These are phyloP conservation scores for Cairneyella variabilis DNA, from an alignment of 495 filamentous ascomycete genomes.

Conservation along the genomic window DNA sequence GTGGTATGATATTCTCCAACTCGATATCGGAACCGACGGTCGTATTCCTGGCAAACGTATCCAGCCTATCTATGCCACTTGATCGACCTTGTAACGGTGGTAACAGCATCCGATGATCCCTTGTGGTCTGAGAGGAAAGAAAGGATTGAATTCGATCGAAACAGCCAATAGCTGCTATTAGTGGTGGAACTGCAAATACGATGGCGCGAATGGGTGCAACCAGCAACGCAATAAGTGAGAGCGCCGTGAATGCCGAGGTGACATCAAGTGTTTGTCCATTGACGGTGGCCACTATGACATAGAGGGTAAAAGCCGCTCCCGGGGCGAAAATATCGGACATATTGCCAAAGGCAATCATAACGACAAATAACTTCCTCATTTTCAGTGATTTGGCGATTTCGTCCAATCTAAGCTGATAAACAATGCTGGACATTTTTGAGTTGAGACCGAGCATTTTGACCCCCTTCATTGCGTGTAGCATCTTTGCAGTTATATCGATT, in stretches of 20 bases:
- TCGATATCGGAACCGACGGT: constrained; percentile 10
- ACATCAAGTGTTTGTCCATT: constrained; percentile 18
- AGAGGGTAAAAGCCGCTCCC: constrained; percentile 36
- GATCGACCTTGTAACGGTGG: neutral
- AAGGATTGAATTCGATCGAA: constrained; percentile 35
- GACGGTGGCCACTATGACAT: constrained; percentile 27
- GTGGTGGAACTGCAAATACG: constrained; percentile 26
- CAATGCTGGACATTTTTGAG: constrained; percentile 14
- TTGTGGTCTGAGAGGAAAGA: constrained; percentile 10
- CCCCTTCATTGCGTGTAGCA: constrained; percentile 33
- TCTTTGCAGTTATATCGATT: constrained; percentile 30
- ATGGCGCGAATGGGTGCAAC: constrained; percentile 30
- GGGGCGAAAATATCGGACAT: constrained; percentile 35
- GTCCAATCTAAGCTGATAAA: constrained; percentile 21
- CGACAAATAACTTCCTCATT: constrained; percentile 30
- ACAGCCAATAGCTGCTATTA: constrained; percentile 28
- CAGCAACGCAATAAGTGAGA: constrained; percentile 34
- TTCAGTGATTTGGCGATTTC: constrained; percentile 25
- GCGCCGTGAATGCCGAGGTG: constrained; percentile 32
- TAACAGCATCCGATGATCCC: constrained; percentile 8
- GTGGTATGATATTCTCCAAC: neutral
- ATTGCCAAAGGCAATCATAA: constrained; percentile 28
- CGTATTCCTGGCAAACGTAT: neutral
- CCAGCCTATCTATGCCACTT: constrained; percentile 1
- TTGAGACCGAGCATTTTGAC: constrained; percentile 35